Base-by-base conservation (phyloP, 371 early-diverging fungal species). In the Haplosporangium sp. region DNA sequence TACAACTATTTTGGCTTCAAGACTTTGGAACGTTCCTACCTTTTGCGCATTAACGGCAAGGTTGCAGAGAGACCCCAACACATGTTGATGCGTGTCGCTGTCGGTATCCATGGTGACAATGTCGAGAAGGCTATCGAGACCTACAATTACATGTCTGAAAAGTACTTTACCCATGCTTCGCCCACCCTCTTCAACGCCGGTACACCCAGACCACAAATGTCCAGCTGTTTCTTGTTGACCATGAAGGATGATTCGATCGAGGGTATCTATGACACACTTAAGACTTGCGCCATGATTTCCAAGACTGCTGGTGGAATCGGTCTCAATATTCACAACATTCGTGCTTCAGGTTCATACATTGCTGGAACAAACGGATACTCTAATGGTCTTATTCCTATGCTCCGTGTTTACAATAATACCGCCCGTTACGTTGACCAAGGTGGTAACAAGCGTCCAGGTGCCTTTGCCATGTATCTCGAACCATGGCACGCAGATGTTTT, bases 401-500 rank as follows among this genome's bases (percentile, higher is more conserved):
- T 99, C 47, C 94, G 98, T 61, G 99, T 99, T 2, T 99, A 94
- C 85, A 98, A 99, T 88, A 97, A 97, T 76, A 99, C 99, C 2
- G 97, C 98, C 13, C 94, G 98, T 61, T 99, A 98, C 83, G 98
- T 99, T 19, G 98, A 98, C 83, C 99, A 99, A 85, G 99, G 99
- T 60, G 99, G 99, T 53, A 98, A 98, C 88, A 99, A 98, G 89
- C 93, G 99, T 34, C 97, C 98, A 3, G 98, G 99, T n/a, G 97
- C 98, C 7, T 98, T 99, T 86, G 99, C 99, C 65, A 94, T 99
- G 78, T 99, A 97, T 85, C 87, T 99, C 53, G 99, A 99, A 85
- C 99, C 99, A 10, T 99, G 99, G 99, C 99, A 99, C 82, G 90
- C 96, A 4, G 99, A 99, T 84, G 92, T 99, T 15, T 98, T 99